Evolutionary conservation across 345 rosid genomes (phyloP), one percentile per base, ranked within the genome.

Genomic region (Erodium maritimum): DNA sequence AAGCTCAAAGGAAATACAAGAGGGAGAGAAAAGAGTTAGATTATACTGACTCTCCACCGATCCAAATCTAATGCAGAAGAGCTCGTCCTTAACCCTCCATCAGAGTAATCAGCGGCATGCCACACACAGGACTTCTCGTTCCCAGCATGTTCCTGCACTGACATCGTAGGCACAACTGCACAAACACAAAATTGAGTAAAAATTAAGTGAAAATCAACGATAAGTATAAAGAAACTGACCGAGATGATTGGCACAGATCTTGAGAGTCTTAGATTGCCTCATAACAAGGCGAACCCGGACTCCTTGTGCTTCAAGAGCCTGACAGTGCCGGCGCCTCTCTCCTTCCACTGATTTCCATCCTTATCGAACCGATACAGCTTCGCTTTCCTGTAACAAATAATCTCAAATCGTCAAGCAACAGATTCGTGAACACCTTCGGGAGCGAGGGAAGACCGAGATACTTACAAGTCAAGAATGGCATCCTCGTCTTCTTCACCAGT

Each of bases 201-300:
- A 19, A 52, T 10, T 37, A 52, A 50, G 19, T 17, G 16, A 51
- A 46, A 59, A 5, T 46, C 1, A 17, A 20, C 23, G 22, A 65
- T 5, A 21, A 33, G 20, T 1, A 11, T 4, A 12, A 12, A 6
- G 18, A 5, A 29, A 66, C 84, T 51, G 21, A 85, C 97, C 84
- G 1, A 83, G 69, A 80, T 93, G 97, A 72, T 93, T 93, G 57
- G 97, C 99, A 53, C 99, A 93, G 91, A 93, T 89, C 88, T 89
- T 93, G 65, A 93, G 83, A 50, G 99, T 93, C 73, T 87, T 93
- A 5, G 91, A 83, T 62, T 91, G 98, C 67, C 96, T 78, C 86
- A 89, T 85, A 60, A 93, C 87, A 18, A 91, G 93, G 52, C 98
- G 83, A 59, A 89, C 89, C 61, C 86, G n/a, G 76, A 71, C 34